Evolutionary conservation across 2,329 filamentous ascomycete genomes (phyloP), one percentile per base, ranked within the genome.

Genomic region (Emergomyces orientalis): DNA sequence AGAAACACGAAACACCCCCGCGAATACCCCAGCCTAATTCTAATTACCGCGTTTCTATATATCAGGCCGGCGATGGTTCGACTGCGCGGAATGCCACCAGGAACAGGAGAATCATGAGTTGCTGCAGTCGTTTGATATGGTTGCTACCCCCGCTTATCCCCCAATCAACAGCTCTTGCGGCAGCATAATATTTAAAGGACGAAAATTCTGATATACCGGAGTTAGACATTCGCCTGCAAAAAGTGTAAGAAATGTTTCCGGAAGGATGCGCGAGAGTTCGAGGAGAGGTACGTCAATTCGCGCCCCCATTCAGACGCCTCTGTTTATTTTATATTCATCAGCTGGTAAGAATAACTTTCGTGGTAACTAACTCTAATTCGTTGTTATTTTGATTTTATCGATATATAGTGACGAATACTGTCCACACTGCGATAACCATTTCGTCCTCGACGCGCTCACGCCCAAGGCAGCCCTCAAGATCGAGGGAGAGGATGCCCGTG

Each of bases 171-270:
- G 3, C 34, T 11, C 9, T 37, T 37, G 34, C 9, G 34, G 34
- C 9, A 7, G 9, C 9, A 37, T 9, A 8, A 9, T 37, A 8
- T 37, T 11, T 37, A 7, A 37, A 37, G 34, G 9, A 37, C 34
- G 34, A 37, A 37, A 8, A 17, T 56, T 41, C 27, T 59, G 39
- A 51, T 34, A 8, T 13, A 4, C 22, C 11, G 27, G 22, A 19
- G 19, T 19, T 25, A 78, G 75, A 84, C 81, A 45, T 97, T 99
- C 72, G 91, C 90, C 60, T 99, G 94, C 84, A 99, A 99, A 72
- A 99, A 99, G 80, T 99, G 94, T 86, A 92, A 89, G 70, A 99
- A 99, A 79, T 92, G 88, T 77, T 99, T 99, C 81, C 88, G 94
- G 69, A 99, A 97, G 75, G 90, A 99, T 71, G 88, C 88, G 55